Conservation (phyloP, 1,284 basidiomycete genomes). For the Ganoderma lucidum region DNA sequence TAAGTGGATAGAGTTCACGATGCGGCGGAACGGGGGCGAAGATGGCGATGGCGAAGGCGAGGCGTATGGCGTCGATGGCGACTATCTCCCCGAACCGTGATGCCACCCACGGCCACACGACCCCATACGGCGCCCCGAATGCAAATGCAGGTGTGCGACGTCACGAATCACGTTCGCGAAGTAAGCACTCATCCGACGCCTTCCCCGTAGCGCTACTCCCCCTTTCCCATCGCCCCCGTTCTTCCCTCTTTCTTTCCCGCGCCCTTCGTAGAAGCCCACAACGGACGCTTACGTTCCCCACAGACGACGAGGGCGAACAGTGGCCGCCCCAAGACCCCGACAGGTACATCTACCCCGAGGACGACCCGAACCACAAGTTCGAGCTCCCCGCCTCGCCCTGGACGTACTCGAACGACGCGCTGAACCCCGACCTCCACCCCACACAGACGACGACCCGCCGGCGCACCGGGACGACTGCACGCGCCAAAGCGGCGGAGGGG, state of each 20-base stretch:
- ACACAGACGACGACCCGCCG: slow-evolving; percentile 42
- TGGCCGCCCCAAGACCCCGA: slow-evolving; percentile 72
- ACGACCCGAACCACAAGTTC: slow-evolving; percentile 50
- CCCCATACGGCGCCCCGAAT: neutral
- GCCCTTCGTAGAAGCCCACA: neutral
- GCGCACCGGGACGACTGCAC: slow-evolving; percentile 20
- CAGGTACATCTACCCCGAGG: slow-evolving; percentile 38
- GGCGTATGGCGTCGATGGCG: slow-evolving; percentile 26
- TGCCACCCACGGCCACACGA: neutral
- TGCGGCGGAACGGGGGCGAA: slow-evolving; percentile 12
- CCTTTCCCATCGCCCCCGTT: neutral
- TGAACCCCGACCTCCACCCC: slow-evolving; percentile 79
- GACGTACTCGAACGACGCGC: slow-evolving; percentile 79
- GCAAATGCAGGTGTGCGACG: slow-evolving; percentile 34
- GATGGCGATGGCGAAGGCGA: slow-evolving; percentile 16
- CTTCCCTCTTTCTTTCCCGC: slow-evolving; percentile 8
- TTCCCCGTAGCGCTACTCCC: neutral
- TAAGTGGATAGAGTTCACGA: slow-evolving; percentile 72
- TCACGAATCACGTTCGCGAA: slow-evolving; percentile 23
- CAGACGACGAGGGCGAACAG: slow-evolving; percentile 37
- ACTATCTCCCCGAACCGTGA: slow-evolving; percentile 27
- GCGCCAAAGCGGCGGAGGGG: slow-evolving; percentile 37
- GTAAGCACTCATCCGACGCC: slow-evolving; percentile 38
- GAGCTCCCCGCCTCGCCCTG: slow-evolving; percentile 73
- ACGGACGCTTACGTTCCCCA: slow-evolving; percentile 13